Evolutionary conservation across 176 grass and related monocot genomes (phyloP).

Genomic region (Coix lacrymajobi): DNA sequence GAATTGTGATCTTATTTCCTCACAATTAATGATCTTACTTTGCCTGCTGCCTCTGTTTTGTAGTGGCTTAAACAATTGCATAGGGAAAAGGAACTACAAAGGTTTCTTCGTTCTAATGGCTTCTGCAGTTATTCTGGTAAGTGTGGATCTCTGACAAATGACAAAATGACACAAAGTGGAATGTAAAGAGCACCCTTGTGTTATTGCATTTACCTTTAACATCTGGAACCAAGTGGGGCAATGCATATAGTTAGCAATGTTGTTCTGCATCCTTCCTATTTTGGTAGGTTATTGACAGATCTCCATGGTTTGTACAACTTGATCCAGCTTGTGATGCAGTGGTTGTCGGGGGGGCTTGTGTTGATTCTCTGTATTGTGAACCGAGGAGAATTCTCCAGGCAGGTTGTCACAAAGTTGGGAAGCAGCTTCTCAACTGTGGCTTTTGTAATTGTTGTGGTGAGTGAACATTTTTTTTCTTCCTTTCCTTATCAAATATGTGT

Average conservation of each 20-base stretch:
- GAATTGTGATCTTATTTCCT: neutral
- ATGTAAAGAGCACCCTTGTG: neutral
- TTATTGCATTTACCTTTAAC: slow-evolving; percentile 13
- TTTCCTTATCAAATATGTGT: slow-evolving; percentile 1
- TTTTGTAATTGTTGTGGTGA: slow-evolving; percentile 93
- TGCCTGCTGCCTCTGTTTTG: neutral
- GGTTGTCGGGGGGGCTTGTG: slow-evolving; percentile 62
- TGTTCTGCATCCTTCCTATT: slow-evolving; percentile 40
- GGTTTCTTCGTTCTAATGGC: slow-evolving; percentile 88
- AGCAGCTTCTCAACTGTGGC: slow-evolving; percentile 88
- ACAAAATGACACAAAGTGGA: neutral
- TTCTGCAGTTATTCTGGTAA: slow-evolving; percentile 75
- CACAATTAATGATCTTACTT: neutral
- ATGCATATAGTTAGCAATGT: slow-evolving; percentile 32
- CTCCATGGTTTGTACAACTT: slow-evolving; percentile 69
- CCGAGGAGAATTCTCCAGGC: slow-evolving; percentile 56
- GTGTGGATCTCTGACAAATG: neutral
- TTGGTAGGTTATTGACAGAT: slow-evolving; percentile 65
- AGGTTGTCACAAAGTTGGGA: slow-evolving; percentile 79
- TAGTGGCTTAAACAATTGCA: slow-evolving; percentile 99
- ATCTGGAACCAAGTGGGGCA: neutral
- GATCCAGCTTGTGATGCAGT: slow-evolving; percentile 90
- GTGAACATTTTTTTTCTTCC: neutral
- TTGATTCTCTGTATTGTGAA: slow-evolving; percentile 78
- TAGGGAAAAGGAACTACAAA: slow-evolving; percentile 89